Evolutionary conservation across 108 stramenopile species (phyloP), one percentile per base, ranked within the genome.

Genomic region (Aurantiochytrium sp.): DNA sequence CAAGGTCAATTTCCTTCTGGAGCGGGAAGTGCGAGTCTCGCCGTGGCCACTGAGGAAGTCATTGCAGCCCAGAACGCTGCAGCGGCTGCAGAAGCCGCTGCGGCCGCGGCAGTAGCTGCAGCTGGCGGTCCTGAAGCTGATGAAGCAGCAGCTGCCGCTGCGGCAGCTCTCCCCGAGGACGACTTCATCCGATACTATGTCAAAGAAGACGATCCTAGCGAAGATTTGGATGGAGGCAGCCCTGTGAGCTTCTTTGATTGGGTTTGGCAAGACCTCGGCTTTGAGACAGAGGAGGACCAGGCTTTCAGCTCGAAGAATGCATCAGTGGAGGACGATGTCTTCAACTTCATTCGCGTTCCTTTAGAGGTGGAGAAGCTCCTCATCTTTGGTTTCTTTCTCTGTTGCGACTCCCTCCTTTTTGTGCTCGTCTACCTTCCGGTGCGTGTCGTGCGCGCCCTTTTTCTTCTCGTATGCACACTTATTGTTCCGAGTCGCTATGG

Each of bases 341-440:
- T 96, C 90, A 98, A 99, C 93, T 99, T 99, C 89, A 88, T 98
- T 72, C 94, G 95, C 58, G 96, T 99, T 60, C 98, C 98, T 6
- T 89, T 91, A 29, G 94, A 93, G 49, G 91, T 99, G 44, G 98
- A 99, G 94, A 88, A 90, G n/a, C 90, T 97, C 12, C 91, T 99
- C 90, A 83, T 90, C 53, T 98, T 97, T 91, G 97, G 97, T 6
- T 94, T 97, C 89, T 92, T 95, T 72, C 94, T 98, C 44, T 97
- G 96, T 88, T 89, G 96, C 19, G 98, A 99, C 94, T 95, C 96
- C 44, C 98, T 99, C 88, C 90, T 99, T 23, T 97, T 98, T 93
- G 92, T 95, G 5, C 90, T 97, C 64, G 96, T 97, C 10, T 95
- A 97, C 89, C 92, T 98, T 58, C 98, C 98, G 44, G 72, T 99